A percentile compares a stretch with the other conserved stretches of the same genome.
Conservation (phyloP, 163 green algal genomes). For the Prototheca stagnorum region DNA sequence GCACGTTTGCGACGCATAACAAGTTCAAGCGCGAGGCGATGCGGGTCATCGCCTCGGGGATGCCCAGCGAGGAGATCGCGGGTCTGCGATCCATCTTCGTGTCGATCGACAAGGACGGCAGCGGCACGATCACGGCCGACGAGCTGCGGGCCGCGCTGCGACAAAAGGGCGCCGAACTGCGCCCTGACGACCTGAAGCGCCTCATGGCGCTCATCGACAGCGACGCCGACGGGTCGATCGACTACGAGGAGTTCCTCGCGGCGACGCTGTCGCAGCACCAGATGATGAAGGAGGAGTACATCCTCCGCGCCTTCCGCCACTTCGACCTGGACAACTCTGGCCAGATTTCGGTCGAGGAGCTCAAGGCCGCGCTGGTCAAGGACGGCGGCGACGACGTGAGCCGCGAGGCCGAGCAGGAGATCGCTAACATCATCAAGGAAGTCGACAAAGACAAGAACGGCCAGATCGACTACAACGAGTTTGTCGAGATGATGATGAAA, state of each 20-base stretch:
- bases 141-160: slow-evolving; percentile 66
- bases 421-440: slow-evolving; percentile 33
- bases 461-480: slow-evolving; percentile 61
- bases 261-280: slow-evolving; percentile 73
- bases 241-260: slow-evolving; percentile 88
- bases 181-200: slow-evolving; percentile 37
- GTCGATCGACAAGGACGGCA: slow-evolving; percentile 80
- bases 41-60: slow-evolving; percentile 66
- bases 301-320: slow-evolving; percentile 38
- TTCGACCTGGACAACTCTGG: slow-evolving; percentile 57
- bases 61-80: slow-evolving; percentile 77
- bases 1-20: slow-evolving; percentile 84
- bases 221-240: slow-evolving; percentile 74
- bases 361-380: slow-evolving; percentile 31
- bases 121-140: slow-evolving; percentile 82
- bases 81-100: slow-evolving; percentile 83
- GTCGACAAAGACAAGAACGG: slow-evolving; percentile 57
- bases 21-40: slow-evolving; percentile 92
- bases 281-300: slow-evolving; percentile 41
- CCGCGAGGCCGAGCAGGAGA: too few species aligned
- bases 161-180: slow-evolving; percentile 28
- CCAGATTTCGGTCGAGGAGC: slow-evolving; percentile 48
- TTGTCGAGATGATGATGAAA: slow-evolving; percentile 38
- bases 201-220: slow-evolving; percentile 70
- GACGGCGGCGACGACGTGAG: neutral